phyloP scores from a whole-genome alignment of 116 monocot species.

The Papilionanthe hybrid region DNA sequence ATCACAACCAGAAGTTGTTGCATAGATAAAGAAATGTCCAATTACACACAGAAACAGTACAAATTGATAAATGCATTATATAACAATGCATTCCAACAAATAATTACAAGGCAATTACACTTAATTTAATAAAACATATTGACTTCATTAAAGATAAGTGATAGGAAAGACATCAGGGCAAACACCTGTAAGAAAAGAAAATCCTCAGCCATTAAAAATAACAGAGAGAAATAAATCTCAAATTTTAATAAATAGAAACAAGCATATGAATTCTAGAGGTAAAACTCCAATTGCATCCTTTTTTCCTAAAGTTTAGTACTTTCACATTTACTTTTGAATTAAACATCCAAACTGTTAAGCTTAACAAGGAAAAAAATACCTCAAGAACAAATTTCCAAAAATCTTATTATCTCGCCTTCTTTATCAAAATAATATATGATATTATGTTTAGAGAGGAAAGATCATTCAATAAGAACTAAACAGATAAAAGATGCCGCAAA shows the following conservation, averaged over 20 bases:
- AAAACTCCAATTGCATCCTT: neutral
- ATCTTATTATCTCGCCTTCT: neutral
- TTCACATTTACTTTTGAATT: neutral
- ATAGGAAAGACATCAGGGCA: slow-evolving; percentile 92
- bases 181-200: slow-evolving; percentile 54
- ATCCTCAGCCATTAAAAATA: neutral
- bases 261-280: neutral
- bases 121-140: slow-evolving; percentile 94
- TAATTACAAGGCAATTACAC: slow-evolving; percentile 45
- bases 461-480: neutral
- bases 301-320: neutral
- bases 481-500: neutral
- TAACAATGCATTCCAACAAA: neutral
- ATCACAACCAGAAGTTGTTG: neutral
- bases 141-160: slow-evolving; percentile 66
- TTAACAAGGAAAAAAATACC: neutral
- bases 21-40: neutral
- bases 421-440: neutral
- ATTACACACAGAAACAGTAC: neutral
- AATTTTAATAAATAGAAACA: neutral
- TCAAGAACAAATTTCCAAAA: neutral
- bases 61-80: neutral
- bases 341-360: neutral
- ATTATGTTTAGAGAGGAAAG: neutral
- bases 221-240: neutral